Percentiles rank a stretch among this genome's conserved stretches.
Evolutionary conservation across 1,284 basidiomycete genomes (phyloP).

Genomic region (Sanghuangporus baumii): DNA sequence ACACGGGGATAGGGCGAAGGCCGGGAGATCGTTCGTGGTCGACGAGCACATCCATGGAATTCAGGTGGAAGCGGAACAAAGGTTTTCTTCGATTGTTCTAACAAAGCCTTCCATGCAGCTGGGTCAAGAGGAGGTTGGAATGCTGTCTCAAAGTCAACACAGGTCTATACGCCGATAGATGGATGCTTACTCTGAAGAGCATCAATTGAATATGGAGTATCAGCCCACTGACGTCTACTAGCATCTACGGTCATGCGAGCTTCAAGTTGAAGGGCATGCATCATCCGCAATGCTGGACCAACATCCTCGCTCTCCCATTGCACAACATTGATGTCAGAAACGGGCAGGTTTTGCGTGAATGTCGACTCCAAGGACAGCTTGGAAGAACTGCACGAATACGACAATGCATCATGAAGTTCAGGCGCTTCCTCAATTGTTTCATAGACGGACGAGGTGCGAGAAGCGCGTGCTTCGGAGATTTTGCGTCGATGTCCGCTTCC

Average conservation of each 20-base stretch:
- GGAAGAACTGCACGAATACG: constrained; percentile 25
- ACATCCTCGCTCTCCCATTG: constrained; percentile 63
- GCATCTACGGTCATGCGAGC: constrained; percentile 61
- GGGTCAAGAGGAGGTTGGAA: constrained; percentile 64
- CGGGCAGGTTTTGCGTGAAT: constrained; percentile 40
- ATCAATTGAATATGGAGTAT: constrained; percentile 68
- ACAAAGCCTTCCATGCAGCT: constrained; percentile 61
- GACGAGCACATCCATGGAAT: constrained; percentile 47
- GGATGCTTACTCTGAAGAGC: constrained; percentile 60
- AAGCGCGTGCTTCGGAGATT: constrained; percentile 55
- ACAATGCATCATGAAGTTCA: constrained; percentile 30
- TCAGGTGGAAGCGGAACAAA: constrained; percentile 67
- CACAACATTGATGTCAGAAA: constrained; percentile 47
- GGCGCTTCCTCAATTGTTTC: constrained; percentile 72
- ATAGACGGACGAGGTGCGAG: constrained; percentile 64
- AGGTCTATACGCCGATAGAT: constrained; percentile 13
- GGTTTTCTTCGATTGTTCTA: constrained; percentile 65
- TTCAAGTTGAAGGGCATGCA: constrained; percentile 64
- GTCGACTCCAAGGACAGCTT: constrained; percentile 16
- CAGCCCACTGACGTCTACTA: constrained; percentile 58
- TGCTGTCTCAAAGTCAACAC: constrained; percentile 34
- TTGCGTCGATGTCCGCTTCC: constrained; percentile 66
- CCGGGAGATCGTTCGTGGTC: constrained; percentile 63
- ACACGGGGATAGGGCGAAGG: constrained; percentile 62
- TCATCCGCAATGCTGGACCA: constrained; percentile 54